Evolutionary conservation across 495 filamentous ascomycete genomes (phyloP).

Genomic region (Aspergillus heteromorphus): DNA sequence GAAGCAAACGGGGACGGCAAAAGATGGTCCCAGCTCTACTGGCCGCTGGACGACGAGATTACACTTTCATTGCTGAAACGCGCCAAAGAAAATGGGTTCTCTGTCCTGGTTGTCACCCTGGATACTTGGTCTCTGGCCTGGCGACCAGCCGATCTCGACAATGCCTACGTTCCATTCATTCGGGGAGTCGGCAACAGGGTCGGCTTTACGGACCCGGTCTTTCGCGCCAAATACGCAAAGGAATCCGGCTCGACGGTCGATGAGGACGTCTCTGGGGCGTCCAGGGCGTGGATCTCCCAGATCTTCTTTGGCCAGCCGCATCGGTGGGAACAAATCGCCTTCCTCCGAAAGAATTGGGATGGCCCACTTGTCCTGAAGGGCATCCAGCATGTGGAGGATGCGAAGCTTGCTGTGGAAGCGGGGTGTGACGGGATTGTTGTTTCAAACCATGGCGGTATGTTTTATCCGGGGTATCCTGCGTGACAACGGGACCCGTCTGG

Average conservation of each 20-base stretch:
- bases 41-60: constrained; percentile 54
- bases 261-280: constrained; percentile 41
- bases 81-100: constrained; percentile 48
- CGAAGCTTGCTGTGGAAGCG: constrained; percentile 37
- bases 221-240: constrained; percentile 49
- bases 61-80: constrained; percentile 57
- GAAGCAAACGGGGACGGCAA: constrained; percentile 34
- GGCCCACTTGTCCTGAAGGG: constrained; percentile 51
- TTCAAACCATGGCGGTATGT: constrained; percentile 49
- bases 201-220: constrained; percentile 56
- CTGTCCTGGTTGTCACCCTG: constrained; percentile 41
- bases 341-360: constrained; percentile 55
- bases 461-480: not conserved
- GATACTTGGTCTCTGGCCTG: constrained; percentile 41
- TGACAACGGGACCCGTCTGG: not conserved
- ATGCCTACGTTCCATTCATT: constrained; percentile 50
- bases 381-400: constrained; percentile 48
- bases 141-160: constrained; percentile 62
- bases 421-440: constrained; percentile 51
- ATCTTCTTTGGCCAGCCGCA: constrained; percentile 48
- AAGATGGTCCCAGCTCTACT: constrained; percentile 66
- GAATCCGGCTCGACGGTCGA: constrained; percentile 42
- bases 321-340: constrained; percentile 53
- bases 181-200: constrained; percentile 39
- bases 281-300: constrained; percentile 43